phyloP scores from a whole-genome alignment of 2,329 filamentous ascomycete genomes.

The Colletotrichum liriopes region DNA sequence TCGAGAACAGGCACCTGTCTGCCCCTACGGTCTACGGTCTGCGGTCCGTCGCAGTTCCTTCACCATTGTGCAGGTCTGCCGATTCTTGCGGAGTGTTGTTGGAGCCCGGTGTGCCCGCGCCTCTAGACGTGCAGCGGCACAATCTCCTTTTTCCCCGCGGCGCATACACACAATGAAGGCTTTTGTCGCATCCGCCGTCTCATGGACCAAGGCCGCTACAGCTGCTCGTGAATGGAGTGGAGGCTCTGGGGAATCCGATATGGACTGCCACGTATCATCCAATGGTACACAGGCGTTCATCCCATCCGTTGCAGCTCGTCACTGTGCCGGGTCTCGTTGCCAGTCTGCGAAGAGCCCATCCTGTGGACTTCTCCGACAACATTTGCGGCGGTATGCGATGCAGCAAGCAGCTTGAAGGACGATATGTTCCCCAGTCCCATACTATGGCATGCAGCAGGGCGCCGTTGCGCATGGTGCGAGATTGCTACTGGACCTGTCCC shows the following conservation, averaged over 20 bases:
- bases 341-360: neutral
- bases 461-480: neutral
- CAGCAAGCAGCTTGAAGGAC: neutral
- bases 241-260: neutral
- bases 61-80: no score
- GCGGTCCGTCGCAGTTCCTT: neutral
- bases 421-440: neutral
- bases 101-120: neutral
- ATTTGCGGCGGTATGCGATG: slow-evolving; percentile 1
- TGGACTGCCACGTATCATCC: neutral
- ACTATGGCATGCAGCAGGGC: neutral
- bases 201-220: neutral
- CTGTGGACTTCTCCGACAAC: neutral
- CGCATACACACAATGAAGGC: slow-evolving; percentile 6
- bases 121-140: slow-evolving; percentile 14
- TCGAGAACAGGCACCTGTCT: neutral
- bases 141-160: slow-evolving; percentile 23
- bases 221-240: neutral
- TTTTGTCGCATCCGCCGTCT: neutral
- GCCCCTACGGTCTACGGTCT: neutral
- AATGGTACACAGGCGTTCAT: neutral
- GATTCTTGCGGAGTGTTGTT: neutral
- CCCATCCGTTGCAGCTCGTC: neutral
- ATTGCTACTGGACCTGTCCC: neutral
- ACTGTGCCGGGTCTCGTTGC: neutral